These are phyloP conservation scores for Boletales sp. DNA, from an alignment of 768 basidiomycete species.

Conservation along the genomic window DNA sequence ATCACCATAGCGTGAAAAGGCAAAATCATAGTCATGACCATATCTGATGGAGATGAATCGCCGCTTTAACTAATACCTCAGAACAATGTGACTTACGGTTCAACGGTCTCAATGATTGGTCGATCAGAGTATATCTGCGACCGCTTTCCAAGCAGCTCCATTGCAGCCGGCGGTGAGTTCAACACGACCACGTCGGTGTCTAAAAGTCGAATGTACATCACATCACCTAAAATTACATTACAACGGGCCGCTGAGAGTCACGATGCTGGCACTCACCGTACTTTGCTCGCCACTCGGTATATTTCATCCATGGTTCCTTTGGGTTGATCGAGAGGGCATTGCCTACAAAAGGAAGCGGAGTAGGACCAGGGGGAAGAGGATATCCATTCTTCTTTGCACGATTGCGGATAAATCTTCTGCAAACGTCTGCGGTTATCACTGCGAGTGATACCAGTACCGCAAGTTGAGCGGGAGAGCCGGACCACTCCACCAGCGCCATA, in stretches of 20 bases:
- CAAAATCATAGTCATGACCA: slow-evolving; percentile 4
- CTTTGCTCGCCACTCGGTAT: neutral
- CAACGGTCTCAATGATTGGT: slow-evolving; percentile 25
- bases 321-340: slow-evolving; percentile 2
- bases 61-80: too few relatives aligned
- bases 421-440: neutral
- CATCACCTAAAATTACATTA: slow-evolving; percentile 26
- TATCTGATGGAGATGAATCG: neutral
- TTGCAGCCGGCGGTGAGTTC: slow-evolving; percentile 38
- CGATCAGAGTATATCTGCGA: slow-evolving; percentile 48
- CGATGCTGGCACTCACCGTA: slow-evolving; percentile 1
- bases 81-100: neutral
- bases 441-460: neutral
- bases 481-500: neutral
- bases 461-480: neutral
- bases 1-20: neutral
- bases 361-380: slow-evolving; percentile 12
- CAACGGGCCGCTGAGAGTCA: neutral
- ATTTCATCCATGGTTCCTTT: neutral
- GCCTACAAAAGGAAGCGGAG: slow-evolving; percentile 2
- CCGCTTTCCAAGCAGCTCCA: slow-evolving; percentile 44
- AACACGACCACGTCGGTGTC: slow-evolving; percentile 43
- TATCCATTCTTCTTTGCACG: slow-evolving; percentile 1
- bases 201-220: slow-evolving; percentile 45
- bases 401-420: neutral